Evolutionary conservation across 805 yeast genomes (phyloP), one percentile per base, ranked within the genome.

Genomic region (Myxozyma lipomycoides): DNA sequence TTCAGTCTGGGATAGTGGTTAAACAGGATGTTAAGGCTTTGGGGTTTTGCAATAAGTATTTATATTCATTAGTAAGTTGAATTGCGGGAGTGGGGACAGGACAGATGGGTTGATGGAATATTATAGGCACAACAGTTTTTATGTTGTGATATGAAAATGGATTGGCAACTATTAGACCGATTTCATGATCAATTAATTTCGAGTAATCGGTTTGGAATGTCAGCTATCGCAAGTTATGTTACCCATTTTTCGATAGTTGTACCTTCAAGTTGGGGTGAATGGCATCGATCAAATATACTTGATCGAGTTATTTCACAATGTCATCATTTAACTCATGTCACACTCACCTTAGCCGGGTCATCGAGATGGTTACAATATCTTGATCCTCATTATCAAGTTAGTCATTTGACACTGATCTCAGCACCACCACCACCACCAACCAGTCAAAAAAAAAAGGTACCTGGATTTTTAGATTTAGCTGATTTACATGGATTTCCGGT

Each of bases 241-340:
- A 43, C 49, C 15, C 41, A 44, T 10, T 40, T 55, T 36, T n/a
- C 36, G 12, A 55, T 55, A 28, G 34, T 22, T 2, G 40, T 52
- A 24, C 54, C 56, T 2, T 55, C 58, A 15, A 49, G 55, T 41
- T 52, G 59, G 58, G 59, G 59, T n/a, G 59, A 55, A 42, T 55
- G 59, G 59, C 59, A 52, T 22, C 49, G 59, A 5, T 36, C 56
- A n/a, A 49, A 48, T 3, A 18, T 46, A 9, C 41, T 55, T 3
- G 49, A 48, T 18, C 39, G 42, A 9, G 45, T 55, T 2, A 38
- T 55, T 7, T 45, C 32, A 35, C 18, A 22, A 12, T 55, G 59
- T 36, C 9, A 34, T 12, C 47, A 49, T 34, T 18, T 55, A 6
- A 18, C 28, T 3, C 34, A 39, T 6, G 48, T 55, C 10, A 17